These are phyloP conservation scores for Plasmodium ovale DNA, from an alignment of 169 alveolate genomes.

Conservation along the genomic window DNA sequence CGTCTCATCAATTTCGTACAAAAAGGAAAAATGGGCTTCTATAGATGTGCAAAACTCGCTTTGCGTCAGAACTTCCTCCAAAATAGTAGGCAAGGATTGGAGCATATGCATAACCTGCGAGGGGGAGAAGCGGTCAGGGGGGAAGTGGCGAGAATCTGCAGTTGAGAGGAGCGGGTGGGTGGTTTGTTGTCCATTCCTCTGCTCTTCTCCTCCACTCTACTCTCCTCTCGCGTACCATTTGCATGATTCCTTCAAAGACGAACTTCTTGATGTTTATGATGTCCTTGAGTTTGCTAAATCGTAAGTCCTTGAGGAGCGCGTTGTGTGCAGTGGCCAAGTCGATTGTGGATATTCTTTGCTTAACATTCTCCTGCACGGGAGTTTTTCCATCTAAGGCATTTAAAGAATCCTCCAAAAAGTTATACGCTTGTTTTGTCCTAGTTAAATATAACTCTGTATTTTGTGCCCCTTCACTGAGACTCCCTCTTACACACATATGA, in stretches of 20 bases:
- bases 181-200: too few relatives aligned
- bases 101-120: constrained; percentile 28
- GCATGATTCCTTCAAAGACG: constrained; percentile 5
- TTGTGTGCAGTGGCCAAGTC: constrained; percentile 17
- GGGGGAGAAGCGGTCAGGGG: not conserved
- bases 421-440: constrained; percentile 7
- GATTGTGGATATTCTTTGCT: not conserved
- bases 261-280: not conserved
- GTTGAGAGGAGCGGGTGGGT: not conserved
- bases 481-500: not conserved
- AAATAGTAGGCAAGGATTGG: constrained; percentile 4
- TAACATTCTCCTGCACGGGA: not conserved
- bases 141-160: not conserved
- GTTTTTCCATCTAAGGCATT: not conserved
- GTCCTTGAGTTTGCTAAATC: not conserved
- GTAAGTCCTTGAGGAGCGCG: constrained; percentile 2
- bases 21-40: constrained; percentile 17
- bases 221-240: constrained; percentile 48
- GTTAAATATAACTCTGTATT: constrained; percentile 8
- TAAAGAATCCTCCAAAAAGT: constrained; percentile 26
- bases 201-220: too few relatives aligned
- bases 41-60: constrained; percentile 43
- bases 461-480: not conserved
- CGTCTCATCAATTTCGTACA: constrained; percentile 13
- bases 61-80: constrained; percentile 24